Evolutionary conservation across 345 rosid genomes (phyloP).

Genomic region (Salix exigua): DNA sequence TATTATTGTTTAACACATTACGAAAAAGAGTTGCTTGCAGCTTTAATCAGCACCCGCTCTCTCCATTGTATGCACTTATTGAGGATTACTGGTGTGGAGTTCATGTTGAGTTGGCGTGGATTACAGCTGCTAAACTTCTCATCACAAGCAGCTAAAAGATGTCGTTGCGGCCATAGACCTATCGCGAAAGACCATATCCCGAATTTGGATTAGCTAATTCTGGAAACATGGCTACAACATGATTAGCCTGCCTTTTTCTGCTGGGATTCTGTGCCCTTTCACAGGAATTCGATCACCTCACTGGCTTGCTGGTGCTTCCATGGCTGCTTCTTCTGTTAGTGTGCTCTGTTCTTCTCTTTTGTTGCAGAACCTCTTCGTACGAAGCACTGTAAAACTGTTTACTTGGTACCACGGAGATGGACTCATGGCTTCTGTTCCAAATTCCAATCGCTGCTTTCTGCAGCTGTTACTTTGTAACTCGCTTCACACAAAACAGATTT

Average conservation of each 20-base stretch:
- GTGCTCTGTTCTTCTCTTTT: background rate
- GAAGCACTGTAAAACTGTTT: background rate
- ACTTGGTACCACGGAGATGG: background rate
- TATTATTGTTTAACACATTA: too few species aligned
- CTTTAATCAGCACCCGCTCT: too few species aligned
- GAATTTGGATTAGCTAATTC: background rate
- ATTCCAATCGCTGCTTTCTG: background rate
- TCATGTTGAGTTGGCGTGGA: conserved; percentile 5
- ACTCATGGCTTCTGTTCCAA: background rate
- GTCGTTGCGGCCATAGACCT: background rate
- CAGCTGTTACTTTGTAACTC: background rate
- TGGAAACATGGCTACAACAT: background rate
- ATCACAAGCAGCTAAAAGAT: background rate
- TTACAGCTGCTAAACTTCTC: background rate
- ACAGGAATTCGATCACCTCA: background rate
- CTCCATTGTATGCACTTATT: too few species aligned
- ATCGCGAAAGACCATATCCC: background rate
- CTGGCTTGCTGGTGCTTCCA: background rate
- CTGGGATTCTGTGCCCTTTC: conserved; percentile 3
- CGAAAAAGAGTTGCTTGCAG: too few species aligned
- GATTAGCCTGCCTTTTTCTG: background rate
- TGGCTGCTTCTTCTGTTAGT: conserved; percentile 3
- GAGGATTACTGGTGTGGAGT: background rate
- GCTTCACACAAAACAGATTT: background rate
- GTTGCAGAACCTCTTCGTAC: background rate